phyloP scores from a whole-genome alignment of 1,284 basidiomycete species.

The Neotropicomus parvogracilis region DNA sequence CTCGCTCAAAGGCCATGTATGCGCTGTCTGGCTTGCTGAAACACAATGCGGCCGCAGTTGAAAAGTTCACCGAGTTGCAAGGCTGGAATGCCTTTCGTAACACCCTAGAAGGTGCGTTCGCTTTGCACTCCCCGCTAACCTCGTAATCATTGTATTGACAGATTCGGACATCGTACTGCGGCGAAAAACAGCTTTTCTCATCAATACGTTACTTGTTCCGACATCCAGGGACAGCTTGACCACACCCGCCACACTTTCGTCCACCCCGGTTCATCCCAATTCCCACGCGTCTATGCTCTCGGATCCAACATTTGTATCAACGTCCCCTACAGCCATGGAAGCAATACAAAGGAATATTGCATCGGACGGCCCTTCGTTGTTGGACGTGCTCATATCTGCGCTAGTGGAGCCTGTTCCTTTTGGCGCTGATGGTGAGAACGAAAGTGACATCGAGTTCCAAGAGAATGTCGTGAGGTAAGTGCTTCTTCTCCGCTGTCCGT shows the following conservation, averaged over 20 bases:
- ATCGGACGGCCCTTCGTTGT: constrained; percentile 31
- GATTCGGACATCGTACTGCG: constrained; percentile 80
- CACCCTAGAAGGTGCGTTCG: constrained; percentile 57
- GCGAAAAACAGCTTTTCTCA: constrained; percentile 82
- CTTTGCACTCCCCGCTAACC: constrained; percentile 13
- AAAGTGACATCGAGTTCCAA: constrained; percentile 73
- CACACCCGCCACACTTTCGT: constrained; percentile 17
- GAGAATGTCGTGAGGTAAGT: constrained; percentile 73
- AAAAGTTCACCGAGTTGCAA: constrained; percentile 49
- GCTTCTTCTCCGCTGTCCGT: constrained; percentile 19
- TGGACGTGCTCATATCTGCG: constrained; percentile 39
- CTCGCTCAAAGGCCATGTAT: constrained; percentile 84
- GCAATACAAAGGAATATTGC: constrained; percentile 44
- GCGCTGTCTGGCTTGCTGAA: constrained; percentile 82
- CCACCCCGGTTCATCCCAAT: constrained; percentile 53
- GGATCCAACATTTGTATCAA: constrained; percentile 48
- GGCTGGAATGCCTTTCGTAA: constrained; percentile 71
- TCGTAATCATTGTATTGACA: constrained; percentile 23
- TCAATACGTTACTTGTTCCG: constrained; percentile 76
- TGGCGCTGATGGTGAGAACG: constrained; percentile 67
- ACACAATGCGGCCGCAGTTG: constrained; percentile 73
- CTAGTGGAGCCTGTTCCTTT: constrained; percentile 56
- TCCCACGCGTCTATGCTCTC: constrained; percentile 61
- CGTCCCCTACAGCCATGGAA: constrained; percentile 43
- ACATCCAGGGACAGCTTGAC: constrained; percentile 15